These are phyloP conservation scores for Suillus placidus DNA, from an alignment of 768 basidiomycete species.

Conservation along the genomic window DNA sequence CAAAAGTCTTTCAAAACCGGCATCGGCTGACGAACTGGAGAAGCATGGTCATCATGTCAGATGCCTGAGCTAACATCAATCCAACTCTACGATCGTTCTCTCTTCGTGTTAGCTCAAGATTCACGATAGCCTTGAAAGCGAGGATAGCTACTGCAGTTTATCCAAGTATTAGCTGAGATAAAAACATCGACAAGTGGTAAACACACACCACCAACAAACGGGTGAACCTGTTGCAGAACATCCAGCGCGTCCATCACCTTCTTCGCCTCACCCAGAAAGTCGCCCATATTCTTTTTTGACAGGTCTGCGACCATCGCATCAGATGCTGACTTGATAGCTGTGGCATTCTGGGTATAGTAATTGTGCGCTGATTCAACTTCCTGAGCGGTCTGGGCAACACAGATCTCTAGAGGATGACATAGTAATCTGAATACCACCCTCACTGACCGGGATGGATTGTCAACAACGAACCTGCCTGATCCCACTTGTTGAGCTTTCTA, in stretches of 20 bases:
- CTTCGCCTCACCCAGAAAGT: conserved; percentile 24
- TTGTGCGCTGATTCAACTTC: not conserved
- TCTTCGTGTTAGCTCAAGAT: conserved; percentile 48
- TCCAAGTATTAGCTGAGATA: not conserved
- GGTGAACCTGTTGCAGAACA: conserved; percentile 31
- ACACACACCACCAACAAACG: conserved; percentile 29
- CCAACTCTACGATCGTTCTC: conserved; percentile 55
- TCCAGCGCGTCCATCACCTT: conserved; percentile 29
- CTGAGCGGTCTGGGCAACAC: not conserved
- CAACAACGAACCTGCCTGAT: not conserved
- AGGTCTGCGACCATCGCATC: not conserved
- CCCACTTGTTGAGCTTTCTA: not conserved
- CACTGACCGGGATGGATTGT: not conserved
- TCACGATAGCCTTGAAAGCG: conserved; percentile 52
- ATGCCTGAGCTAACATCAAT: conserved; percentile 51
- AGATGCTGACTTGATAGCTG: conserved; percentile 2
- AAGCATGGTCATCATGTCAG: conserved; percentile 49
- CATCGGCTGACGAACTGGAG: conserved; percentile 39
- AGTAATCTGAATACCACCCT: no score
- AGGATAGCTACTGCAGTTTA: conserved; percentile 45
- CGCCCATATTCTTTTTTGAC: conserved; percentile 15
- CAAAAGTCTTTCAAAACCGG: not conserved
- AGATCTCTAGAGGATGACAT: not conserved
- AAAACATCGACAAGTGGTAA: not conserved
- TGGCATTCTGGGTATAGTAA: conserved; percentile 8